phyloP scores from a whole-genome alignment of 2,329 filamentous ascomycete species.

The Aotearoamyces nothofagi region DNA sequence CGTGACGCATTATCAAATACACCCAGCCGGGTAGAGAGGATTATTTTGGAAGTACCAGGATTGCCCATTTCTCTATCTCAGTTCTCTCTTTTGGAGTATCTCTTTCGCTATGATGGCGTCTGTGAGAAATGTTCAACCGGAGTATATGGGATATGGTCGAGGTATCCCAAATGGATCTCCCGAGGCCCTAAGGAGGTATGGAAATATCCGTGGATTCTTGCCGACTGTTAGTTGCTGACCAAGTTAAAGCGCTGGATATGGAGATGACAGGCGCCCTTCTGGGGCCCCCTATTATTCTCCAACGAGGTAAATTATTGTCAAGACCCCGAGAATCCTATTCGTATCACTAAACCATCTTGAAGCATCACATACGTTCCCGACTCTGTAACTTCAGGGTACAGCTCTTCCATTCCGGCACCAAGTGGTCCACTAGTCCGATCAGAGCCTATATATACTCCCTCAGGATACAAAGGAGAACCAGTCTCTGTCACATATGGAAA shows the following conservation, averaged over 20 bases:
- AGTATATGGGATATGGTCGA: neutral
- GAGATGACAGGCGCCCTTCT: neutral
- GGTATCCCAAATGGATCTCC: neutral
- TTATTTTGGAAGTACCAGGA: neutral
- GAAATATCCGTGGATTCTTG: neutral
- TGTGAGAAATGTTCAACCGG: neutral
- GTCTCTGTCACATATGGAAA: conserved; percentile 16
- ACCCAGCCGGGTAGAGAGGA: neutral
- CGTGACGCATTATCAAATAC: neutral
- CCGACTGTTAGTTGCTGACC: neutral
- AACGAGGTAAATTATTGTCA: neutral
- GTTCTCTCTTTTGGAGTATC: neutral
- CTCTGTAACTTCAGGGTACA: conserved; percentile 9
- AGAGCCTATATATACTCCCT: conserved; percentile 15
- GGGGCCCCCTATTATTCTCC: neutral
- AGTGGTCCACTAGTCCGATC: conserved; percentile 11
- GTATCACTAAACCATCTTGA: neutral
- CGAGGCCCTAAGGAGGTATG: neutral
- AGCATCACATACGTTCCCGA: conserved; percentile 1
- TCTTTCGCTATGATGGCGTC: neutral
- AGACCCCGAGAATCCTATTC: neutral
- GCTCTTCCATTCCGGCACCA: conserved; percentile 10
- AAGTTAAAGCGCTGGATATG: neutral
- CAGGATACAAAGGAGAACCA: conserved; percentile 15
- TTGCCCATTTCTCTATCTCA: neutral